These are phyloP conservation scores for Mortierella antarctica DNA, from an alignment of 192 early-diverging fungal species.

Conservation along the genomic window DNA sequence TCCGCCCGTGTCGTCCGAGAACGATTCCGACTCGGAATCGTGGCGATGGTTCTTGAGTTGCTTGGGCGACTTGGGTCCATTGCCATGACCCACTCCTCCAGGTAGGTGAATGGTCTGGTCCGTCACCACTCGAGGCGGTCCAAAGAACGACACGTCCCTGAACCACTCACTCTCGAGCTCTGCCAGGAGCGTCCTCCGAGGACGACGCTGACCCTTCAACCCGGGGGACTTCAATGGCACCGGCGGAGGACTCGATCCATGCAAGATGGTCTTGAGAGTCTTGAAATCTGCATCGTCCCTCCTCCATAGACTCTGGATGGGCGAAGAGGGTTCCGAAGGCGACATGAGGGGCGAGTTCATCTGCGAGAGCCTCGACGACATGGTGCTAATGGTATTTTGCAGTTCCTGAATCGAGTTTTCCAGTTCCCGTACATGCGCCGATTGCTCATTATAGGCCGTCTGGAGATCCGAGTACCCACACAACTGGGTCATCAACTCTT, in stretches of 20 bases:
- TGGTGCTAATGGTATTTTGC: constrained; percentile 35
- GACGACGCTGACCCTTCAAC: constrained; percentile 27
- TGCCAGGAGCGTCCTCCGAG: constrained; percentile 52
- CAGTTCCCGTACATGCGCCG: constrained; percentile 31
- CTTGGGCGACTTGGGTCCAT: constrained; percentile 24
- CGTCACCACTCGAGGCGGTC: constrained; percentile 18
- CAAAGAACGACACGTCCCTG: constrained; percentile 48
- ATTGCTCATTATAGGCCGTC: constrained; percentile 23
- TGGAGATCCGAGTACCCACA: constrained; percentile 23
- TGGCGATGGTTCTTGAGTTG: constrained; percentile 45
- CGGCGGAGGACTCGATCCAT: constrained; percentile 25
- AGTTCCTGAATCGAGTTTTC: constrained; percentile 35
- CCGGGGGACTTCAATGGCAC: constrained; percentile 36
- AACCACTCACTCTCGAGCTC: constrained; percentile 67
- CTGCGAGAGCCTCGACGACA: constrained; percentile 44
- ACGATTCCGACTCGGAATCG: constrained; percentile 42
- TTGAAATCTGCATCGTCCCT: constrained; percentile 42
- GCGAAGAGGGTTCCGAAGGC: constrained; percentile 33
- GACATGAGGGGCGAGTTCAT: constrained; percentile 48
- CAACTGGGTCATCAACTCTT: constrained; percentile 23
- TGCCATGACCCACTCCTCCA: constrained; percentile 3
- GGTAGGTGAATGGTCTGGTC: constrained; percentile 10
- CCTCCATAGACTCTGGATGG: constrained; percentile 35
- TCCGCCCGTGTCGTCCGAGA: constrained; percentile 44
- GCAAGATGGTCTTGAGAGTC: constrained; percentile 46